phyloP scores from a whole-genome alignment of 805 yeast genomes.

The Myxozyma nipponensis region DNA sequence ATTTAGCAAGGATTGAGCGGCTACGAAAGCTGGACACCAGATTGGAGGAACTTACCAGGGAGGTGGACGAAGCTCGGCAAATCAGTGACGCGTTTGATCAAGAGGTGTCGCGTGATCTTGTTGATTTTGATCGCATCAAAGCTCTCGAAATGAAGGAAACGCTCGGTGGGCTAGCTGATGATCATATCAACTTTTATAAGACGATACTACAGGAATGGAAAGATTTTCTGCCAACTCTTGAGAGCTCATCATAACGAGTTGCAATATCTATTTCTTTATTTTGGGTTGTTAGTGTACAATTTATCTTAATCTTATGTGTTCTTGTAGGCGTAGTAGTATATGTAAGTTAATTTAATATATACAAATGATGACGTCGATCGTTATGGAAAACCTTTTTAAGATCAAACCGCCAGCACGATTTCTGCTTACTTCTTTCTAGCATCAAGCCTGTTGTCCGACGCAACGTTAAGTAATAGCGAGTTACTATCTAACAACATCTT shows the following conservation, averaged over 20 bases:
- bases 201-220: conserved; percentile 33
- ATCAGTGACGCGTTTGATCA: conserved; percentile 54
- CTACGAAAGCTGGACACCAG: conserved; percentile 49
- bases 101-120: conserved; percentile 53
- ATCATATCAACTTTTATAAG: conserved; percentile 68
- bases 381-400: too few relatives aligned
- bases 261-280: too few relatives aligned
- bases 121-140: conserved; percentile 74
- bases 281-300: too few relatives aligned
- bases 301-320: too few relatives aligned
- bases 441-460: conserved; percentile 63
- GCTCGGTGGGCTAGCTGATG: conserved; percentile 67
- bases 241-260: too few relatives aligned
- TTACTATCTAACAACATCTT: conserved; percentile 86
- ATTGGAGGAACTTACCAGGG: conserved; percentile 48
- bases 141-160: conserved; percentile 70
- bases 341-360: too few relatives aligned
- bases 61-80: conserved; percentile 49
- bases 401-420: too few relatives aligned
- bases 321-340: too few relatives aligned
- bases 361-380: neutral
- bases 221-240: conserved; percentile 21
- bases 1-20: conserved; percentile 51
- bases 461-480: conserved; percentile 84
- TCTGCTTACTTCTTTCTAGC: conserved; percentile 15